Evolutionary conservation across 1,284 basidiomycete genomes (phyloP).

Genomic region (Cronartium quercuum): DNA sequence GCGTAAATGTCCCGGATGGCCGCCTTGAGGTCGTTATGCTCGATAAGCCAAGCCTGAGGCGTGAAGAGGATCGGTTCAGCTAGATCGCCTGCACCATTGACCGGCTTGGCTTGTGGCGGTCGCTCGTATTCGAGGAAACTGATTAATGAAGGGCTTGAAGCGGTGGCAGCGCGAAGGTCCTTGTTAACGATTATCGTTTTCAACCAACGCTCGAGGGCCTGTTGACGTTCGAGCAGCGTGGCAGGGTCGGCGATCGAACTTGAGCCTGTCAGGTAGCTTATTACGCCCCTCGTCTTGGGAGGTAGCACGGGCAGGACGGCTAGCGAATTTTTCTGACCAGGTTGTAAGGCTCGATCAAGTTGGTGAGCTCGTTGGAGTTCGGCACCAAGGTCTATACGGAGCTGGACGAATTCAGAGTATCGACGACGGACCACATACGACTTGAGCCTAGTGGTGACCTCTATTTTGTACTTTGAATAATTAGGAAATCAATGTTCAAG

Average conservation of each 20-base stretch:
- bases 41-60: slow-evolving; percentile 33
- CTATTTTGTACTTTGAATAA: slow-evolving; percentile 23
- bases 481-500: not conserved
- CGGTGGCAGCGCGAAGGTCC: slow-evolving; percentile 10
- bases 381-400: not conserved
- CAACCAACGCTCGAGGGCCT: slow-evolving; percentile 30
- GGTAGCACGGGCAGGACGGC: slow-evolving; percentile 4
- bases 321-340: not conserved
- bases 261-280: slow-evolving; percentile 27
- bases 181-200: slow-evolving; percentile 30
- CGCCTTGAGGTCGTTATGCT: slow-evolving; percentile 27
- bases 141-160: slow-evolving; percentile 1
- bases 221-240: slow-evolving; percentile 21
- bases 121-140: slow-evolving; percentile 14
- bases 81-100: not conserved
- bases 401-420: slow-evolving; percentile 29
- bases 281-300: slow-evolving; percentile 21
- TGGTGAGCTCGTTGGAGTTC: not conserved
- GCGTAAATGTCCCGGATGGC: slow-evolving; percentile 22
- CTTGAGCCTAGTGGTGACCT: slow-evolving; percentile 30
- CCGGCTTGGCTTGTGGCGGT: not conserved
- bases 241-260: slow-evolving; percentile 4
- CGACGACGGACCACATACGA: slow-evolving; percentile 18
- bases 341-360: not conserved
- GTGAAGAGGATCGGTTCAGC: slow-evolving; percentile 23